These are phyloP conservation scores for Lachancea kluyveri DNA, from an alignment of 805 yeast genomes.

Conservation along the genomic window DNA sequence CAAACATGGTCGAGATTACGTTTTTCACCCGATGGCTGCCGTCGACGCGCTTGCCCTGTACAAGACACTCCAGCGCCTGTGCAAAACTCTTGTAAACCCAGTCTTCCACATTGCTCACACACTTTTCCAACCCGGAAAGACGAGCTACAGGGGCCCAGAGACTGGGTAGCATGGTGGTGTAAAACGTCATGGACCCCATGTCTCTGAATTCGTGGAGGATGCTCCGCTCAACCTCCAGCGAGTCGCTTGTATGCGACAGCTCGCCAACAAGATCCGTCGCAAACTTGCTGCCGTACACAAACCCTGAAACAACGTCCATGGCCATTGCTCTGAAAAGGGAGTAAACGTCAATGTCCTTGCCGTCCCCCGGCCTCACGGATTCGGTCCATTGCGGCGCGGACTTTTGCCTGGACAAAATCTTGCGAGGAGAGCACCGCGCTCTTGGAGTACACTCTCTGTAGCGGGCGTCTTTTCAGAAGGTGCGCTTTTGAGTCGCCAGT, in stretches of 20 bases:
- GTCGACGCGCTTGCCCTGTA: slow-evolving; percentile 16
- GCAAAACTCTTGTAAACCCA: slow-evolving; percentile 38
- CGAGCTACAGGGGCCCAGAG: slow-evolving; percentile 46
- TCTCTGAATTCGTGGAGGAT: slow-evolving; percentile 41
- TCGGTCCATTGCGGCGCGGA: slow-evolving; percentile 24
- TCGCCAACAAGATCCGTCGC: slow-evolving; percentile 41
- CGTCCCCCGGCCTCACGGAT: slow-evolving; percentile 17
- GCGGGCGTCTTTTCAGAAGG: slow-evolving; percentile 34
- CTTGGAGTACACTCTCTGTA: slow-evolving; percentile 42
- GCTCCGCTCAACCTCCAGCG: slow-evolving; percentile 32
- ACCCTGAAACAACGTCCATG: slow-evolving; percentile 60
- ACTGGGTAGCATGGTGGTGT: slow-evolving; percentile 55
- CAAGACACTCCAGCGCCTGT: slow-evolving; percentile 16
- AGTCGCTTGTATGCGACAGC: slow-evolving; percentile 4
- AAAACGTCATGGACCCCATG: slow-evolving; percentile 57
- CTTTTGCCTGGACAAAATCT: slow-evolving; percentile 29
- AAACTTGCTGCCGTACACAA: slow-evolving; percentile 48
- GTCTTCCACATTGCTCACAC: slow-evolving; percentile 34
- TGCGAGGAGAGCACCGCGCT: slow-evolving; percentile 34
- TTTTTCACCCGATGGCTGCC: slow-evolving; percentile 8
- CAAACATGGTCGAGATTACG: slow-evolving; percentile 1
- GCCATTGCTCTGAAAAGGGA: slow-evolving; percentile 65
- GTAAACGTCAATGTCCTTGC: slow-evolving; percentile 44
- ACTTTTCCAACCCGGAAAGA: slow-evolving; percentile 29
- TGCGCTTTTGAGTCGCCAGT: slow-evolving; percentile 45